Conservation (phyloP, 169 alveolate species). For the Miamiensis avidus region DNA sequence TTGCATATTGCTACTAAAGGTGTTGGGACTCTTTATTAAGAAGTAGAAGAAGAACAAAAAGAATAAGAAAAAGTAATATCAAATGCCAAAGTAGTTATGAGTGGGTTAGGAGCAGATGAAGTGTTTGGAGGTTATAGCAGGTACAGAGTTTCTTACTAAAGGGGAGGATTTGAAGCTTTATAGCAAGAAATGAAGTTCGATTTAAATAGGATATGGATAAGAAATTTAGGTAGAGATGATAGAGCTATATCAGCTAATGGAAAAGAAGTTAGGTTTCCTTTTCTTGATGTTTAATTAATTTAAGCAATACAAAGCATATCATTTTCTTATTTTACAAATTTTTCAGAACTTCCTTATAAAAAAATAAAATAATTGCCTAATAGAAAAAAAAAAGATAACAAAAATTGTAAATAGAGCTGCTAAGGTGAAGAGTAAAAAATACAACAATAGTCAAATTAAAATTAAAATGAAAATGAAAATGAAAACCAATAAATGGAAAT, state of each 20-base stretch:
- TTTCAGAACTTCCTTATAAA: constrained; percentile 32
- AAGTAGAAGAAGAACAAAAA: constrained; percentile 33
- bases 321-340: constrained; percentile 41
- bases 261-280: constrained; percentile 86
- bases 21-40: constrained; percentile 61
- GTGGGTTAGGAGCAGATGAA: constrained; percentile 95
- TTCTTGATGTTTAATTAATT: constrained; percentile 70
- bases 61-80: constrained; percentile 40
- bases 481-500: constrained; percentile 1
- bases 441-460: too few relatives aligned
- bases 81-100: constrained; percentile 74
- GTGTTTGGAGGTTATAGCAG: constrained; percentile 92
- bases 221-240: constrained; percentile 93
- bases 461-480: constrained; percentile 28
- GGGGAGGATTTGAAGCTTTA: constrained; percentile 76
- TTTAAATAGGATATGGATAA: constrained; percentile 88
- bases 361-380: too few relatives aligned
- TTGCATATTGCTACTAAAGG: constrained; percentile 76
- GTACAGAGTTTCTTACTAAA: constrained; percentile 76
- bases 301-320: constrained; percentile 27
- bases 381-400: too few relatives aligned
- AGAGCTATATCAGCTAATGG: constrained; percentile 83
- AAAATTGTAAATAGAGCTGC: not conserved
- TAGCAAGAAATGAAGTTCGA: constrained; percentile 85
- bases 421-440: too few relatives aligned